These are phyloP conservation scores for Candida methanosorbosa DNA, from an alignment of 805 yeast genomes.

Conservation along the genomic window DNA sequence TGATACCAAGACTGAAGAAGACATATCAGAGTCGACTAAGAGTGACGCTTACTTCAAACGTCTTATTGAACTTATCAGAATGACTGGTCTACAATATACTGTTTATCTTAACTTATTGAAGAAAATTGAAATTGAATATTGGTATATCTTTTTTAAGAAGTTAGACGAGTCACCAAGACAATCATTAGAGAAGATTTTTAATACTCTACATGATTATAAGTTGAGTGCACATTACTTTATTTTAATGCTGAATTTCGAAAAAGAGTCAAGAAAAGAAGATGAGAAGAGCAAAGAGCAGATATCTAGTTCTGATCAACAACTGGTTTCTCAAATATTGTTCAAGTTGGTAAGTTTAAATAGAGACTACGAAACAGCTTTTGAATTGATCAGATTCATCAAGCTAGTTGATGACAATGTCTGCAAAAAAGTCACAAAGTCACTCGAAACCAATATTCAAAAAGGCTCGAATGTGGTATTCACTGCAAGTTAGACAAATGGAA, in stretches of 20 bases:
- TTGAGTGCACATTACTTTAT: constrained; percentile 44
- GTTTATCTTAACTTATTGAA: constrained; percentile 44
- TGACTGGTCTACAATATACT: constrained; percentile 22
- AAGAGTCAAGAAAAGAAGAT: constrained; percentile 20
- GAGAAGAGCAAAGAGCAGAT: constrained; percentile 6
- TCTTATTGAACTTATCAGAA: constrained; percentile 22
- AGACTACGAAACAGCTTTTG: constrained; percentile 48
- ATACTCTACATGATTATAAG: constrained; percentile 29
- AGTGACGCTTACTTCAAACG: constrained; percentile 16
- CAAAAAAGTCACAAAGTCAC: constrained; percentile 26
- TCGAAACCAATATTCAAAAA: no score
- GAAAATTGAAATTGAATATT: constrained; percentile 43
- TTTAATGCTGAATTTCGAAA: constrained; percentile 42
- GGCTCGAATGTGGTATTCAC: no score
- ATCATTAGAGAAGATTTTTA: constrained; percentile 30
- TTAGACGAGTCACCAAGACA: constrained; percentile 35
- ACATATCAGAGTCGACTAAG: constrained; percentile 1
- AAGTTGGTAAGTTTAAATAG: constrained; percentile 28
- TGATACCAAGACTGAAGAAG: constrained; percentile 10
- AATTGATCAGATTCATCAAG: constrained; percentile 44
- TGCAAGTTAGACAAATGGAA: no score
- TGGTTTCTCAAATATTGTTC: constrained; percentile 34
- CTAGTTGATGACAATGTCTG: constrained; percentile 30
- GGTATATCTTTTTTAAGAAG: constrained; percentile 38
- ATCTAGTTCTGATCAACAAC: constrained; percentile 27